phyloP scores from a whole-genome alignment of 2,329 filamentous ascomycete species.

The Sphaceloma murrayae region DNA sequence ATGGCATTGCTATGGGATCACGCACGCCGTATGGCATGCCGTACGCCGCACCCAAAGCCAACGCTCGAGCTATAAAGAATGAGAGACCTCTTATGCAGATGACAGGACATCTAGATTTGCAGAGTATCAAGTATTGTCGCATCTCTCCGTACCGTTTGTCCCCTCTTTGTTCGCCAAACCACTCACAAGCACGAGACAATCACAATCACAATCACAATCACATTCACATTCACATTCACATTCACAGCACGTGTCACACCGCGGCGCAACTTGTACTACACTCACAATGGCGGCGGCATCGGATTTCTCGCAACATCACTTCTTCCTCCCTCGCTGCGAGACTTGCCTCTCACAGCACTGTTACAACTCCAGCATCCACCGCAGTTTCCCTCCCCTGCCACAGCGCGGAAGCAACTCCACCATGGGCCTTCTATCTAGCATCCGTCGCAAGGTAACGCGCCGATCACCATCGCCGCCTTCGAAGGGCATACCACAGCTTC shows the following conservation, averaged over 20 bases:
- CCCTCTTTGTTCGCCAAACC: not conserved
- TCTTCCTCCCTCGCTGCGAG: constrained; percentile 3
- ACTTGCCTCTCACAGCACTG: constrained; percentile 5
- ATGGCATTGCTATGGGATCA: no score
- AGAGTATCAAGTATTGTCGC: no score
- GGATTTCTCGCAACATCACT: not conserved
- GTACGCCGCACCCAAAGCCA: no score
- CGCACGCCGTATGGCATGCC: no score
- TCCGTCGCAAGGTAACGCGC: not conserved
- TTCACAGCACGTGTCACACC: not conserved
- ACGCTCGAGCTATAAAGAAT: no score
- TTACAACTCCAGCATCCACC: not conserved
- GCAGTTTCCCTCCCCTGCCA: not conserved
- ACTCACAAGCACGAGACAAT: no score
- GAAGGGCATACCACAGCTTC: not conserved
- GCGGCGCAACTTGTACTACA: constrained; percentile 7
- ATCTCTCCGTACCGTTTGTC: no score
- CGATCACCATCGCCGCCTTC: not conserved
- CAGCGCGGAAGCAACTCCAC: not conserved
- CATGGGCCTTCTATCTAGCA: not conserved
- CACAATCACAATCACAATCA: not conserved
- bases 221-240: no score
- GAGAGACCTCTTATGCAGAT: no score
- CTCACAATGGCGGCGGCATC: not conserved
- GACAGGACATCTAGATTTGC: no score